Base-by-base conservation (phyloP, 306 rosid genomes). In the Hippophae tibetana region DNA sequence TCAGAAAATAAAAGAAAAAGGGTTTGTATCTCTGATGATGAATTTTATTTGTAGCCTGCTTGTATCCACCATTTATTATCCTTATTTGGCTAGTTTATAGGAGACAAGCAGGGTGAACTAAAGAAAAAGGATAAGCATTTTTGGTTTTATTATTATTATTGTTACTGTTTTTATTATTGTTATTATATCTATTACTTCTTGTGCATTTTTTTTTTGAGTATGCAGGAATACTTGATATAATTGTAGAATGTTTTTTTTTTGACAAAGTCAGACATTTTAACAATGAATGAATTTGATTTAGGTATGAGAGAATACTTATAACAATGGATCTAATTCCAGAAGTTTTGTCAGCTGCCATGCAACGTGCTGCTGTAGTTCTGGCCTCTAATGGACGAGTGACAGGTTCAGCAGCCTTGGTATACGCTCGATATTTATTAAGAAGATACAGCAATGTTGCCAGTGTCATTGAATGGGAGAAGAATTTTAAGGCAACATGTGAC, bases 391-490 rank as follows among this genome's bases (percentile, higher is more conserved):
- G 95, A 65, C 82, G 95, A 69, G 71, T 85, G 60, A 79, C 89
- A 42, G 87, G 96, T 59, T 92, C 88, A 52, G 83, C 86, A 56
- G 77, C 73, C 52, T 67, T 81, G 42, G 71, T 65, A 5, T 92
- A 88, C 71, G 71, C 90, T 68, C 77, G 84, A 40, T 73, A 85
- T 78, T 68, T 92, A 45, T 78, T 80, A 75, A 92, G 75, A 67
- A 89, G 81, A 58, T 85, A 85, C 70, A 62, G 88, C 71, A 76
- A 63, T 70, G 81, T 92, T 64, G 69, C 81, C 18, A 82, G 89
- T 73, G 95, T 92, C 26, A 57, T 66, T 60, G 99, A 85, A 56
- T 92, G 99, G 99, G 95, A 88, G 76, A 84, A 82, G 65, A 83
- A 18, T 67, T 85, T 85, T 55, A 92, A 84, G 83, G 48, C 76